Conservation (phyloP, 805 yeast genomes). For the Candida ortonii region DNA sequence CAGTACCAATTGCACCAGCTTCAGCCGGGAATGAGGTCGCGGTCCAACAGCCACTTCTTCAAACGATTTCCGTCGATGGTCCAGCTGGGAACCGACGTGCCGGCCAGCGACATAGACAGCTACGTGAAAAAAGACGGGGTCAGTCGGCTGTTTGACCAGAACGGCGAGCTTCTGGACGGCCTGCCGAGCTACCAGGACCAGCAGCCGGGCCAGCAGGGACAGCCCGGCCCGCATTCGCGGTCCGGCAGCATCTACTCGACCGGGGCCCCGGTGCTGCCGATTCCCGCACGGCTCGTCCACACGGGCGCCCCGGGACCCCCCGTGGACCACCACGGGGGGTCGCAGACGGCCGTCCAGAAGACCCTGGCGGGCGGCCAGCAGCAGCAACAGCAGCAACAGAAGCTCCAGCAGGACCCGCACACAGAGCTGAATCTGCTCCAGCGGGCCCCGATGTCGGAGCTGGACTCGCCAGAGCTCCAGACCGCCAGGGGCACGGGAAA, state of each 20-base stretch:
- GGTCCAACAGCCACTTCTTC: constrained; percentile 30
- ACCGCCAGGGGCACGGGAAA: too few relatives aligned
- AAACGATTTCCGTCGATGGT: constrained; percentile 31
- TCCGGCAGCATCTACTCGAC: constrained; percentile 23
- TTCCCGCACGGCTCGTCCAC: constrained; percentile 20
- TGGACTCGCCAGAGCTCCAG: too few relatives aligned
- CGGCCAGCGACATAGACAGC: constrained; percentile 33
- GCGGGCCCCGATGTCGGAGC: too few relatives aligned
- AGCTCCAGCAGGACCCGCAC: too few relatives aligned
- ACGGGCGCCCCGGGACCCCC: constrained; percentile 9
- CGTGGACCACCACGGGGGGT: constrained; percentile 7
- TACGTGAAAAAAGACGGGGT: constrained; percentile 36
- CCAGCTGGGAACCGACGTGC: constrained; percentile 28
- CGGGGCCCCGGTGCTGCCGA: constrained; percentile 21
- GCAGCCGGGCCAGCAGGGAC: constrained; percentile 13
- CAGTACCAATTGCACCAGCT: constrained; percentile 15
- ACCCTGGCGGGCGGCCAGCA: too few relatives aligned
- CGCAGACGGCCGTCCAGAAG: too few relatives aligned
- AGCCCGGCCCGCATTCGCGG: constrained; percentile 15
- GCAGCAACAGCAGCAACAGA: too few relatives aligned
- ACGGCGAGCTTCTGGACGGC: constrained; percentile 27
- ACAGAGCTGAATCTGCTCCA: too few relatives aligned
- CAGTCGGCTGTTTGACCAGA: constrained; percentile 28
- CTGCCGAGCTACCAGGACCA: constrained; percentile 25
- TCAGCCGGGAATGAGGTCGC: constrained; percentile 21